A percentile compares a stretch with the other conserved stretches of the same genome.
These are phyloP conservation scores for Silene vulgaris DNA, from an alignment of 179 eudicot species.

Conservation along the genomic window DNA sequence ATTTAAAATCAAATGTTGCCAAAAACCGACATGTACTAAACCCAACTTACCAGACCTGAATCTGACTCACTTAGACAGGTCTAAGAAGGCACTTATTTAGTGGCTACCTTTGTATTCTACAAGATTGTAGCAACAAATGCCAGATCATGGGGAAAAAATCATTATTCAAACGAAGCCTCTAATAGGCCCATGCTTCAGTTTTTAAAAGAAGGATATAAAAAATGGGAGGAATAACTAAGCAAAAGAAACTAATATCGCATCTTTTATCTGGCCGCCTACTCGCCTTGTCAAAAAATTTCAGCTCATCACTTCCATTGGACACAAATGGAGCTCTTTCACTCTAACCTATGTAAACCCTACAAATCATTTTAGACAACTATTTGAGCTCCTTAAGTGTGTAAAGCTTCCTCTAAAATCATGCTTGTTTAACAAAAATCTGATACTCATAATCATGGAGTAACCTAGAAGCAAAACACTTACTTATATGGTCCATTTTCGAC, in stretches of 20 bases:
- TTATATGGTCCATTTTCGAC: constrained; percentile 95
- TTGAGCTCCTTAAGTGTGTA: background rate
- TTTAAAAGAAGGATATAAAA: background rate
- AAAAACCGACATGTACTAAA: too few relatives aligned
- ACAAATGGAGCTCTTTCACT: background rate
- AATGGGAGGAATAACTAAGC: background rate
- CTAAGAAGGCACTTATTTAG: background rate
- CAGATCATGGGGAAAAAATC: background rate
- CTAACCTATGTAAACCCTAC: background rate
- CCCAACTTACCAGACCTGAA: background rate
- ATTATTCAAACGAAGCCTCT: background rate
- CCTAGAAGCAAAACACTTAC: constrained; percentile 38
- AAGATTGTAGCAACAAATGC: background rate
- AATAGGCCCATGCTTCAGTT: background rate
- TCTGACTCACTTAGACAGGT: background rate
- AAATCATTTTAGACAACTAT: background rate
- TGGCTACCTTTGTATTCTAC: background rate
- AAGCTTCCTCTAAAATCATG: background rate
- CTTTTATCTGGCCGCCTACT: background rate
- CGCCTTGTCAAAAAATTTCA: background rate
- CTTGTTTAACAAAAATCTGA: background rate
- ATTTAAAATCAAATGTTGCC: too few relatives aligned
- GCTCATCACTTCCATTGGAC: constrained; percentile 2
- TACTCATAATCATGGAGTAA: background rate
- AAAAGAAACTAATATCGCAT: background rate